Base-by-base conservation (phyloP, 2,329 filamentous ascomycete species). In the Fusarium redolens region DNA sequence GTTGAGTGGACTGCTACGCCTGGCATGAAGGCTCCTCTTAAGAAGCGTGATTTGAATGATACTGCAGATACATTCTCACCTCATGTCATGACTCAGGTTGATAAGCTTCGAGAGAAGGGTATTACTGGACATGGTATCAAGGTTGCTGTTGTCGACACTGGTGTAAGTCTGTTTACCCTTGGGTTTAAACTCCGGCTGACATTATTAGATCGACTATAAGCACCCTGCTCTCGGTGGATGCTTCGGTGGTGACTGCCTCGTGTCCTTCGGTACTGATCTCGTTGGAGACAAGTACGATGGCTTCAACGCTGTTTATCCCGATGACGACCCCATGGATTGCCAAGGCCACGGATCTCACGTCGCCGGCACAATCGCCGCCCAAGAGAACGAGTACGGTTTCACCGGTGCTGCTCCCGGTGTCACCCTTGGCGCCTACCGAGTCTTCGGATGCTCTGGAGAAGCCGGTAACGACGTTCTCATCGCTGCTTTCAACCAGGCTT, bases 221-320 rank as follows among this genome's bases (percentile, higher is more conserved):
- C 90, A 92, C 74, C 87, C 89, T 5, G 88, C 89, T 25, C 85
- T 92, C 2, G 91, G 90, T 33, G 89, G 89, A 38, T 90, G 90
- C 75, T 92, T 91, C 76, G 91, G 90, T 5, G 73, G 82, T 3
- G 87, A 85, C 15, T 91, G 86, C 76, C 82, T 91, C 47, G 87
- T 92, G 15, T 83, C 84, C 9, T 87, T 85, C 65, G 90, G 90
- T 20, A 83, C 83, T 40, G 89, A 90, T 71, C 81, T 90, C 35
- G 86, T 90, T 10, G 89, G 89, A 20, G 87, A 91, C 63, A 81
- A 81, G 31, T 89, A 86, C 75, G 80, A 71, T 33, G 83, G 83
- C 37, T 71, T 22, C 22, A 71, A 83, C 61, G 81, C 77, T 3
- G 83, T 84, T 5, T 33, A 80, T 1, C 86, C 87, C 1, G 86